These are phyloP conservation scores for Rhododendron kiyosumense DNA, from an alignment of 148 eudicot species.

Conservation along the genomic window DNA sequence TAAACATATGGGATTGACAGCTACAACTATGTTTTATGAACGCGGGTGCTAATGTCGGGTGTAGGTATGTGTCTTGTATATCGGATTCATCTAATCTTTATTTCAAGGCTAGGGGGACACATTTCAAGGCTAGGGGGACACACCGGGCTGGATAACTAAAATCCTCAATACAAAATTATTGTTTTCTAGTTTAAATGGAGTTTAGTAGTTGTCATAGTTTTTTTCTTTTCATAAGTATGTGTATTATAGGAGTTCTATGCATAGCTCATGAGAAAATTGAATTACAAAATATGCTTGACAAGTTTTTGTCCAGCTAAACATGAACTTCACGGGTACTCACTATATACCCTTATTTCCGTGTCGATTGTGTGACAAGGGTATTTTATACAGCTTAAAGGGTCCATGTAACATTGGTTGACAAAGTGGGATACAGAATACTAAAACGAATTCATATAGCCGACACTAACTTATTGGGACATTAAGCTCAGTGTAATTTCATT, in stretches of 20 bases:
- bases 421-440: neutral
- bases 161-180: neutral
- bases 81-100: neutral
- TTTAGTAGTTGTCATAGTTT: neutral
- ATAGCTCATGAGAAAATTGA: neutral
- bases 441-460: neutral
- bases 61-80: no score
- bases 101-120: neutral
- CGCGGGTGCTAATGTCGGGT: no score
- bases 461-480: neutral
- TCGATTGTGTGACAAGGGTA: neutral
- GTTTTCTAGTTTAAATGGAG: neutral
- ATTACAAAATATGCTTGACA: neutral
- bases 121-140: neutral
- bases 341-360: neutral
- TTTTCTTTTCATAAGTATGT: neutral
- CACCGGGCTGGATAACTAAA: neutral
- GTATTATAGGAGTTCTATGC: neutral
- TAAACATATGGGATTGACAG: neutral
- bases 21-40: no score
- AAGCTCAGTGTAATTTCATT: neutral
- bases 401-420: neutral
- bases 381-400: neutral
- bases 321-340: neutral
- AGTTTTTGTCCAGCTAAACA: neutral